Conservation (phyloP, 2,329 filamentous ascomycete species). For the Ceratocystis colombiana region DNA sequence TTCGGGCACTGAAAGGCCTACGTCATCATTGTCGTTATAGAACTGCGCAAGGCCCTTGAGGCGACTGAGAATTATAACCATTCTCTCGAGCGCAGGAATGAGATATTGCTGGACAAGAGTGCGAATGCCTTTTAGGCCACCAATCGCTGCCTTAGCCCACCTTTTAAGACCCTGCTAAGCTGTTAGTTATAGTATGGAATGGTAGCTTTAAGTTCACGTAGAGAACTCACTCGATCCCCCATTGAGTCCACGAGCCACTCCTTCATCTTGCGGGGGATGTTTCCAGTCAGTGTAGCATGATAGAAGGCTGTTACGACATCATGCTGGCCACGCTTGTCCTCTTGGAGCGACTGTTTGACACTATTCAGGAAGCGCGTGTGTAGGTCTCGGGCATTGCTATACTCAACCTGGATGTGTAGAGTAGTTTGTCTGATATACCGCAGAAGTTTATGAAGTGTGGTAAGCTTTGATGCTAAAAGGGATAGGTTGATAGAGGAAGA, state of each 20-base stretch:
- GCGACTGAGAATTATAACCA: slow-evolving; percentile 68
- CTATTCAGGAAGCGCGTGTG: slow-evolving; percentile 58
- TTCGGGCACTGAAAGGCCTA: slow-evolving; percentile 55
- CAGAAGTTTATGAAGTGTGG: slow-evolving; percentile 74
- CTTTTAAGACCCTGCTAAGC: slow-evolving; percentile 66
- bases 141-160: slow-evolving; percentile 80
- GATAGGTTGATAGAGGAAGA: slow-evolving; percentile 71
- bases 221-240: slow-evolving; percentile 55
- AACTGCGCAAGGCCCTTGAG: slow-evolving; percentile 76
- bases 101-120: slow-evolving; percentile 77
- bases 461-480: slow-evolving; percentile 74
- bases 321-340: slow-evolving; percentile 52
- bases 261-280: slow-evolving; percentile 62
- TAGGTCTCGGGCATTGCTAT: slow-evolving; percentile 70
- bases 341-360: slow-evolving; percentile 52
- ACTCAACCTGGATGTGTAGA: slow-evolving; percentile 68
- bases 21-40: slow-evolving; percentile 54
- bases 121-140: slow-evolving; percentile 67
- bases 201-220: background rate
- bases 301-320: slow-evolving; percentile 69
- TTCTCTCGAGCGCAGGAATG: slow-evolving; percentile 75
- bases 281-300: slow-evolving; percentile 73
- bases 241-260: slow-evolving; percentile 86
- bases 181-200: background rate
- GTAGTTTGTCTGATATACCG: slow-evolving; percentile 76